Percentiles rank a stretch among this genome's conserved stretches.
phyloP scores from a whole-genome alignment of 2,329 filamentous ascomycete genomes.

The Rhynchosporium agropyri region DNA sequence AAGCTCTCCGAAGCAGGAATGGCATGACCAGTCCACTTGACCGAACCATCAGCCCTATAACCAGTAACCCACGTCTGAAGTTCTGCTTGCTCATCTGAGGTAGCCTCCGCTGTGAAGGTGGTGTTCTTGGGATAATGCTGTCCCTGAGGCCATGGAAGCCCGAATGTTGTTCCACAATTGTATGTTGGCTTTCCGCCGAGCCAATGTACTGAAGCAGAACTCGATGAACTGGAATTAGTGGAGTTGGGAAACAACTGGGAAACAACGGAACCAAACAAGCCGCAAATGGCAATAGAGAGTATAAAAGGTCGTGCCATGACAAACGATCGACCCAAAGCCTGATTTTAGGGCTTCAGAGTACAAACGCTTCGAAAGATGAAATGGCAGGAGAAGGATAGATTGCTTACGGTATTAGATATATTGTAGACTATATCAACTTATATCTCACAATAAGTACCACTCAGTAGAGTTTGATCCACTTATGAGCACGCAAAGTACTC shows the following conservation, averaged over 20 bases:
- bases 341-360: neutral
- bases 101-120: slow-evolving; percentile 25
- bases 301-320: slow-evolving; percentile 11
- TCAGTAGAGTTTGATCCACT: neutral
- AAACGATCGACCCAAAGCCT: neutral
- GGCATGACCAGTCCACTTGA: slow-evolving; percentile 64
- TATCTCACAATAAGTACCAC: neutral
- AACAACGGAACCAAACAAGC: slow-evolving; percentile 11
- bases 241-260: slow-evolving; percentile 16
- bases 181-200: slow-evolving; percentile 27
- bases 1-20: slow-evolving; percentile 48
- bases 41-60: slow-evolving; percentile 61
- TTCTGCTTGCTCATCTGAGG: slow-evolving; percentile 16
- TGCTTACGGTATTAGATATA: neutral
- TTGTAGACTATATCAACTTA: neutral
- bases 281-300: slow-evolving; percentile 15
- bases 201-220: slow-evolving; percentile 29
- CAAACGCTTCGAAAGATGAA: neutral
- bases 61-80: slow-evolving; percentile 60
- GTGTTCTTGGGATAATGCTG: slow-evolving; percentile 25
- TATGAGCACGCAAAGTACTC: slow-evolving; percentile 7
- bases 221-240: slow-evolving; percentile 16
- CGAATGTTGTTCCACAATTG: slow-evolving; percentile 32
- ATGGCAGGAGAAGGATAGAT: neutral
- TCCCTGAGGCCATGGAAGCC: slow-evolving; percentile 31